Evolutionary conservation across 192 early-diverging fungal species (phyloP).

Genomic region (Linnemannia zychae): DNA sequence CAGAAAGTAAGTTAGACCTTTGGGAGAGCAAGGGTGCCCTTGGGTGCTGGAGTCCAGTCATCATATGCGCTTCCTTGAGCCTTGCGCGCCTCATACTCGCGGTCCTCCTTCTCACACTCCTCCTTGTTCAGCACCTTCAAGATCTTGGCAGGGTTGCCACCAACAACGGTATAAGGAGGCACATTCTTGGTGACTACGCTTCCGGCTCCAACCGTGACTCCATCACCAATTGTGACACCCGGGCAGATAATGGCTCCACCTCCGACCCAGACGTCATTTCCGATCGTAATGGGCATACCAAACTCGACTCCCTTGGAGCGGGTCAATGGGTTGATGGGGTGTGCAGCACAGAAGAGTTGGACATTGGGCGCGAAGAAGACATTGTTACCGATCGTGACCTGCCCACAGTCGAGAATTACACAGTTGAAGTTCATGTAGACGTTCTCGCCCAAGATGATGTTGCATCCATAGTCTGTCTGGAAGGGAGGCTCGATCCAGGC

Average conservation of each 20-base stretch:
- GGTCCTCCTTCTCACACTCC: constrained; percentile 39
- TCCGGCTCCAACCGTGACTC: constrained; percentile 82
- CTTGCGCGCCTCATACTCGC: constrained; percentile 18
- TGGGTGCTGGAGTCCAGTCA: constrained; percentile 40
- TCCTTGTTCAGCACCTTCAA: constrained; percentile 62
- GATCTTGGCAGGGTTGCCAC: constrained; percentile 89
- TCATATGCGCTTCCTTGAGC: constrained; percentile 16
- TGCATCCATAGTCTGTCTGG: constrained; percentile 82
- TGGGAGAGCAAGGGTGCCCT: constrained; percentile 45
- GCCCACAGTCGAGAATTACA: constrained; percentile 79
- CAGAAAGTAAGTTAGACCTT: not conserved
- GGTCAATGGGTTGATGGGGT: constrained; percentile 74
- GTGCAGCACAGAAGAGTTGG: constrained; percentile 80
- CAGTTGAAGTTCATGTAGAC: constrained; percentile 87
- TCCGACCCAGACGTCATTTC: constrained; percentile 91
- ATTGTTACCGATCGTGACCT: constrained; percentile 81
- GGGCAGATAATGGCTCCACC: constrained; percentile 83
- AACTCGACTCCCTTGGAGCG: constrained; percentile 58
- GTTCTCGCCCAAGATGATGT: constrained; percentile 79
- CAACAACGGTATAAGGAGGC: constrained; percentile 80
- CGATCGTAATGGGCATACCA: constrained; percentile 74
- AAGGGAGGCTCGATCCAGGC: constrained; percentile 77
- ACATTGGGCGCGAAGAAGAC: constrained; percentile 83
- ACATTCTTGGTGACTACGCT: constrained; percentile 93
- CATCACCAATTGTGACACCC: constrained; percentile 91